phyloP scores from a whole-genome alignment of 1,284 basidiomycete species.

The Thelephora terrestris region DNA sequence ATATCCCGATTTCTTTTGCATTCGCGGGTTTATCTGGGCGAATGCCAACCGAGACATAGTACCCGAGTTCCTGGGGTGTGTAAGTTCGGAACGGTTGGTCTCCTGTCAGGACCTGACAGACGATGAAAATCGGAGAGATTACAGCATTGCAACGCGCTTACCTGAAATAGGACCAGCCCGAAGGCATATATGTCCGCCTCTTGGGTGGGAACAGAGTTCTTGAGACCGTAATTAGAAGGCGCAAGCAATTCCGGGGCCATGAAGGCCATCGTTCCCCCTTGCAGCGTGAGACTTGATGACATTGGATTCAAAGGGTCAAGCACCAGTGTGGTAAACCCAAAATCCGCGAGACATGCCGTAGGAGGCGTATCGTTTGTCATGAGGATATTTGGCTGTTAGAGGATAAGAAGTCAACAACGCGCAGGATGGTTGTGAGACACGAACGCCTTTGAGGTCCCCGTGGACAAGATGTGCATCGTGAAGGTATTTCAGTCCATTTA shows the following conservation, averaged over 20 bases:
- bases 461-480: constrained; percentile 3
- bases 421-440: not conserved
- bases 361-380: constrained; percentile 12
- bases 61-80: too few species aligned
- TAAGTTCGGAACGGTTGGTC: not conserved
- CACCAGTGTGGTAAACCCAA: not conserved
- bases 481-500: constrained; percentile 2
- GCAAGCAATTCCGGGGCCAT: constrained; percentile 4
- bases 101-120: constrained; percentile 1
- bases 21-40: constrained; percentile 1
- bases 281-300: not conserved
- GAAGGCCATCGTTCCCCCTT: not conserved
- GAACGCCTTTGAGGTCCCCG: constrained; percentile 6
- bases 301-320: not conserved
- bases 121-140: not conserved
- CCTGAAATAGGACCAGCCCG: not conserved
- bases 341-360: not conserved
- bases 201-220: not conserved
- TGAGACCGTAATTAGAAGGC: not conserved
- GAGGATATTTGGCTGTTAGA: constrained; percentile 1
- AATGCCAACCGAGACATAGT: too few species aligned
- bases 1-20: not conserved
- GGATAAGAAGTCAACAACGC: not conserved
- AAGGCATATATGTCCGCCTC: not conserved
- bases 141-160: not conserved